phyloP scores from a whole-genome alignment of 306 rosid species.

The Vachellia collinsii region DNA sequence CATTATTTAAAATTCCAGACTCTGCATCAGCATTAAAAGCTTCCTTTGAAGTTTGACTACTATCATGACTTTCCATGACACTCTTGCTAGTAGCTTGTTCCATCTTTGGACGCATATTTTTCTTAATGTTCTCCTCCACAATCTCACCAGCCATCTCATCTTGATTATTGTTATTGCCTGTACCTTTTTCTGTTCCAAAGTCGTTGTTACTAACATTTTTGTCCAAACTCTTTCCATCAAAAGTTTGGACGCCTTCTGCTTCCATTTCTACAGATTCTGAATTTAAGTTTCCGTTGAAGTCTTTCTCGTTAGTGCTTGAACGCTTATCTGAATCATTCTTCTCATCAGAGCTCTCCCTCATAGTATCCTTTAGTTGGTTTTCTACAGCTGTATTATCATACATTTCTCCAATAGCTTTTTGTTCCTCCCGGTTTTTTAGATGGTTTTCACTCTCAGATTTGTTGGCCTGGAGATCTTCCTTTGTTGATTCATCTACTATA shows the following conservation, averaged over 20 bases:
- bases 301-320: slow-evolving; percentile 42
- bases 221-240: slow-evolving; percentile 41
- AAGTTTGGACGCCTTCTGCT: slow-evolving; percentile 32
- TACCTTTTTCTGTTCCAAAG: slow-evolving; percentile 41
- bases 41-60: slow-evolving; percentile 40
- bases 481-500: slow-evolving; percentile 41
- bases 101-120: slow-evolving; percentile 29
- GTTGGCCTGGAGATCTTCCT: slow-evolving; percentile 38
- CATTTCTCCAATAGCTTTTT: slow-evolving; percentile 33
- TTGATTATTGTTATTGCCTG: slow-evolving; percentile 39
- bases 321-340: slow-evolving; percentile 34
- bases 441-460: slow-evolving; percentile 36
- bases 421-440: slow-evolving; percentile 39
- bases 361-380: slow-evolving; percentile 35
- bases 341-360: slow-evolving; percentile 32
- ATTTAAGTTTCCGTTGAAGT: slow-evolving; percentile 38
- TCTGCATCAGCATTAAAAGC: background rate
- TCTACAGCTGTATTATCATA: slow-evolving; percentile 37
- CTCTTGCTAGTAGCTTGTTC: slow-evolving; percentile 43
- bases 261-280: slow-evolving; percentile 41
- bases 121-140: slow-evolving; percentile 45
- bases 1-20: slow-evolving; percentile 48
- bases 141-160: slow-evolving; percentile 42
- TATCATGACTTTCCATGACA: slow-evolving; percentile 37
- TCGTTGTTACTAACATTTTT: slow-evolving; percentile 34